phyloP scores from a whole-genome alignment of 345 rosid genomes.

The Orychophragmus violaceus region DNA sequence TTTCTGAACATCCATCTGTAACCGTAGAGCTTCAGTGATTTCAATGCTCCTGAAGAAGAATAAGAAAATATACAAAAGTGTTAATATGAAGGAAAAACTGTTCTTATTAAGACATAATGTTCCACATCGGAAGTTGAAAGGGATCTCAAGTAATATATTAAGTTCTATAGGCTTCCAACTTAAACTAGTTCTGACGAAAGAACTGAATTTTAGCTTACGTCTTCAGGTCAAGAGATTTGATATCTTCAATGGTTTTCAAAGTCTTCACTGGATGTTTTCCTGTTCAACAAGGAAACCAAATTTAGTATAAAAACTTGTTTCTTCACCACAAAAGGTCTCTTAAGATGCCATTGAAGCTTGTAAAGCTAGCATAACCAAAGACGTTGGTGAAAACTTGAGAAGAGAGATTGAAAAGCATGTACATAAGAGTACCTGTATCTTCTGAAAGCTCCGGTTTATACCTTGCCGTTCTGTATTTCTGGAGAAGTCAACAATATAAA shows the following conservation, averaged over 20 bases:
- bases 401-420: neutral
- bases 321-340: neutral
- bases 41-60: slow-evolving; percentile 25
- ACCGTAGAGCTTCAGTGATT: slow-evolving; percentile 66
- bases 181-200: neutral
- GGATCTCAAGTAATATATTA: too few species aligned
- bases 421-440: slow-evolving; percentile 31
- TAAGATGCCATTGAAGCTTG: neutral
- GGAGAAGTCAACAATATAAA: slow-evolving; percentile 27
- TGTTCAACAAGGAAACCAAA: slow-evolving; percentile 22
- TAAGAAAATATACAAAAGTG: neutral
- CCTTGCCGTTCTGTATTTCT: slow-evolving; percentile 96
- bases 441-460: slow-evolving; percentile 68
- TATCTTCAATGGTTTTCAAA: slow-evolving; percentile 44
- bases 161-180: too few species aligned
- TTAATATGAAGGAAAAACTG: neutral
- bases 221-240: slow-evolving; percentile 69
- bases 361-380: neutral
- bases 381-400: neutral
- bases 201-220: slow-evolving; percentile 38
- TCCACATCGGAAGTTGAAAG: too few species aligned
- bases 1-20: slow-evolving; percentile 97
- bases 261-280: slow-evolving; percentile 55
- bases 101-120: too few species aligned
- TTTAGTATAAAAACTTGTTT: neutral